Percentiles rank a stretch among this genome's conserved stretches.
Conservation (phyloP, 2,329 filamentous ascomycete species). For the Paecilomyces variotii region DNA sequence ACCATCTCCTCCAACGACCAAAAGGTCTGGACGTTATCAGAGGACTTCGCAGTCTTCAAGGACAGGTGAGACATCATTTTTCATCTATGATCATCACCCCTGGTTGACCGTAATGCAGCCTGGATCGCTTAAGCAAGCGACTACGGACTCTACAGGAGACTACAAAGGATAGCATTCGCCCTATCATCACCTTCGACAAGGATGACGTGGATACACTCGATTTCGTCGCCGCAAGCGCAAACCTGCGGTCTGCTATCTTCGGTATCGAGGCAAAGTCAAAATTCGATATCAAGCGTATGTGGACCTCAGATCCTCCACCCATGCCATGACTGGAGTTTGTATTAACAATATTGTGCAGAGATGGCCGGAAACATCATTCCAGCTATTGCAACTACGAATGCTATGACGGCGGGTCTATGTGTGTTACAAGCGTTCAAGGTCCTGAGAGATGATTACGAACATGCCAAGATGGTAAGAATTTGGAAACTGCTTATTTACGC, state of each 20-base stretch:
- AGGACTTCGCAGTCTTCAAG: conserved; percentile 79
- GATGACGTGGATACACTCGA: conserved; percentile 92
- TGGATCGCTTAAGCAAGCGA: conserved; percentile 67
- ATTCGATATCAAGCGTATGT: conserved; percentile 78
- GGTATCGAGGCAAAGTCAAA: conserved; percentile 81
- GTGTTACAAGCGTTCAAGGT: conserved; percentile 92
- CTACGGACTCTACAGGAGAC: conserved; percentile 56
- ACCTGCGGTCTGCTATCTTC: conserved; percentile 82
- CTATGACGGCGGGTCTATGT: conserved; percentile 87
- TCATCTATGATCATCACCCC: not conserved
- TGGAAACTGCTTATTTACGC: not conserved
- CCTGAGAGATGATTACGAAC: conserved; percentile 60
- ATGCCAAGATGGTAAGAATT: conserved; percentile 61
- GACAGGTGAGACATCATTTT: conserved; percentile 48
- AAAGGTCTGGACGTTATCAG: conserved; percentile 67
- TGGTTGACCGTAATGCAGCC: conserved; percentile 34
- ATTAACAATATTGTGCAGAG: conserved; percentile 42
- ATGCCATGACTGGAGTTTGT: not conserved
- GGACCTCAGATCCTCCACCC: not conserved
- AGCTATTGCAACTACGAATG: conserved; percentile 95
- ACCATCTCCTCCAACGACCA: conserved; percentile 61
- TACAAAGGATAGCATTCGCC: conserved; percentile 32
- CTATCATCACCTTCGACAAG: conserved; percentile 85
- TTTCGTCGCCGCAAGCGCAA: conserved; percentile 85
- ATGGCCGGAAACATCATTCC: conserved; percentile 99